Evolutionary conservation across 805 yeast genomes (phyloP).

Genomic region (Candida wancherniae): DNA sequence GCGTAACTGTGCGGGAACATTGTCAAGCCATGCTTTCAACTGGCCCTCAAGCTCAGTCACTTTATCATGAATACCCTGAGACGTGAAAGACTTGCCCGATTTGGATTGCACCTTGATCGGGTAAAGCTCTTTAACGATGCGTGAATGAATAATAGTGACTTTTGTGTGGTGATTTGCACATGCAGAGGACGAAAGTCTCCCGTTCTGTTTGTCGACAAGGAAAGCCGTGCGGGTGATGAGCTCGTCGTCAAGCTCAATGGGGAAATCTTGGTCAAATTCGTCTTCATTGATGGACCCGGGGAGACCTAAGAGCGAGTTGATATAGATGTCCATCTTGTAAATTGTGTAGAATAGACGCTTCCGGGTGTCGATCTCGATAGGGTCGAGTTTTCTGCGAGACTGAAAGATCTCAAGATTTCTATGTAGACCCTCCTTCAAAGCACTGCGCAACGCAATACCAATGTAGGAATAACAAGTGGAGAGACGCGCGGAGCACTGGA

Average conservation of each 20-base stretch:
- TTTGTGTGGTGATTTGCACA: slow-evolving; percentile 84
- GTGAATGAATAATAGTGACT: slow-evolving; percentile 63
- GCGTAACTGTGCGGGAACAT: slow-evolving; percentile 63
- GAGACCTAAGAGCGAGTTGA: slow-evolving; percentile 79
- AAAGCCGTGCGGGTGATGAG: slow-evolving; percentile 68
- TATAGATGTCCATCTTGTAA: slow-evolving; percentile 85
- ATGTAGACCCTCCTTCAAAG: slow-evolving; percentile 78
- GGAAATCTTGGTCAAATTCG: slow-evolving; percentile 84
- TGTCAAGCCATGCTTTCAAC: slow-evolving; percentile 65
- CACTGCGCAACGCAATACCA: slow-evolving; percentile 81
- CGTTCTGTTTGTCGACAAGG: slow-evolving; percentile 41
- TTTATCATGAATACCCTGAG: slow-evolving; percentile 34
- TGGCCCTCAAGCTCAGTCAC: slow-evolving; percentile 66
- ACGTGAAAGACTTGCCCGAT: slow-evolving; percentile 4
- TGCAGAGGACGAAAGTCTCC: slow-evolving; percentile 61
- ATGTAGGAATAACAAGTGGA: slow-evolving; percentile 86
- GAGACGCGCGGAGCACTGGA: slow-evolving; percentile 83
- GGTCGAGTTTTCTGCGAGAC: slow-evolving; percentile 54
- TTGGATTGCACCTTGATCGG: slow-evolving; percentile 52
- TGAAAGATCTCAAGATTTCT: slow-evolving; percentile 52
- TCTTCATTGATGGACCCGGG: slow-evolving; percentile 74
- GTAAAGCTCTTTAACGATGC: slow-evolving; percentile 67
- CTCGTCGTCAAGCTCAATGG: slow-evolving; percentile 81
- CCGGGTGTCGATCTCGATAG: slow-evolving; percentile 76
- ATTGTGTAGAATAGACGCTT: slow-evolving; percentile 87